These are phyloP conservation scores for Erodium texanum DNA, from an alignment of 441 rosid genomes.

Conservation along the genomic window DNA sequence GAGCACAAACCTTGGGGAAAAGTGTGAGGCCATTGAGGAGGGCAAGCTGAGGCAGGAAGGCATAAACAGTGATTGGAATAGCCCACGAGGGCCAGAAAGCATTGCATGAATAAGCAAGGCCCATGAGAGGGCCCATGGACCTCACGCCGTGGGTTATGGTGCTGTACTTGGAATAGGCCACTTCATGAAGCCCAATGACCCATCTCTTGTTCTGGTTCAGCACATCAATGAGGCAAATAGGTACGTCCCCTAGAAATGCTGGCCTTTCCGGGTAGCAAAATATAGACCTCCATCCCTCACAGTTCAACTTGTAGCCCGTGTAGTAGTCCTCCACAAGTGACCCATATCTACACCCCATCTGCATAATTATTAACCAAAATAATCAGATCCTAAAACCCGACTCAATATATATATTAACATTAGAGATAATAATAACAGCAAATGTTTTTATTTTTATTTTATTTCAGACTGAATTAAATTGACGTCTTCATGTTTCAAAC, in stretches of 20 bases:
- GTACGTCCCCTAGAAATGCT: conserved; percentile 51
- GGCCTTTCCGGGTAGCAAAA: conserved; percentile 47
- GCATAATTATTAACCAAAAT: conserved; percentile 8
- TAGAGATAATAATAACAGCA: too few relatives aligned
- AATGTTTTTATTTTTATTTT: too few relatives aligned
- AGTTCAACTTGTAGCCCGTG: conserved; percentile 47
- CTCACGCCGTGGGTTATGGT: conserved; percentile 33
- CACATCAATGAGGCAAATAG: conserved; percentile 32
- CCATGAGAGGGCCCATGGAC: conserved; percentile 32
- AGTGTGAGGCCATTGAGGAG: conserved; percentile 35
- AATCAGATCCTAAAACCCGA: too few relatives aligned
- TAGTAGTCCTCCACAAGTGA: conserved; percentile 58
- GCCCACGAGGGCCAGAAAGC: conserved; percentile 39
- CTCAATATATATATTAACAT: too few relatives aligned
- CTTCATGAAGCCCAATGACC: conserved; percentile 47
- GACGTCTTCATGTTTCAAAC: too few relatives aligned
- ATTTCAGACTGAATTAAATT: too few relatives aligned
- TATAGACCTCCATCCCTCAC: conserved; percentile 62
- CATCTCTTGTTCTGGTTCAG: conserved; percentile 52
- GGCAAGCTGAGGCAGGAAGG: conserved; percentile 52
- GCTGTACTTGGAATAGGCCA: conserved; percentile 32
- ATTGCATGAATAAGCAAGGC: conserved; percentile 31
- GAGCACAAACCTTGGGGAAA: conserved; percentile 43
- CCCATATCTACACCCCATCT: conserved; percentile 68
- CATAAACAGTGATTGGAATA: conserved; percentile 40